A percentile compares a stretch with the other conserved stretches of the same genome.
Conservation (phyloP, 2,329 filamentous ascomycete species). For the Neurospora crassa region DNA sequence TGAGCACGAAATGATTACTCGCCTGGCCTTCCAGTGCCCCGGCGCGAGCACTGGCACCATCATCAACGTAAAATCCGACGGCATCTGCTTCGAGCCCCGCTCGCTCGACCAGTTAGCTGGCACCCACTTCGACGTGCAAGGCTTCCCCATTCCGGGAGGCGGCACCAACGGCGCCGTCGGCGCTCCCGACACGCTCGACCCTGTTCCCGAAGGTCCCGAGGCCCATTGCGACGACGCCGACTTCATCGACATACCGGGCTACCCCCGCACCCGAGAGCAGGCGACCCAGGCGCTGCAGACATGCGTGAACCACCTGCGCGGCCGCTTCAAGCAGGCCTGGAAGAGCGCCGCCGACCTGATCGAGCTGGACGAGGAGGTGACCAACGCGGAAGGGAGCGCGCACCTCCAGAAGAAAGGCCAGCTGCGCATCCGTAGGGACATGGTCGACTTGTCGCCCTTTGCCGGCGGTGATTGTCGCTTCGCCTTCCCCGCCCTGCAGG, state of each 20-base stretch:
- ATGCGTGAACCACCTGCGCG: slow-evolving; percentile 16
- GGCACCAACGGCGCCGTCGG: slow-evolving; percentile 17
- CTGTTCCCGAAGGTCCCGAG: slow-evolving; percentile 14
- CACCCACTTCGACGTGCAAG: slow-evolving; percentile 13
- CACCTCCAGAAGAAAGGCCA: slow-evolving; percentile 2
- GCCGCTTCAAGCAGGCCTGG: slow-evolving; percentile 13
- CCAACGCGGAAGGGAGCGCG: not conserved
- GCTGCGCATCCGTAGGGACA: slow-evolving; percentile 7
- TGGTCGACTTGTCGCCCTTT: slow-evolving; percentile 10
- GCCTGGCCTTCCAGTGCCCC: slow-evolving; percentile 16
- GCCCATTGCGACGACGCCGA: slow-evolving; percentile 19
- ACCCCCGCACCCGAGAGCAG: slow-evolving; percentile 11
- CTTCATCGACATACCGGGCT: slow-evolving; percentile 15
- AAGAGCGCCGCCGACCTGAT: slow-evolving; percentile 8
- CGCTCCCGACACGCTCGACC: slow-evolving; percentile 15
- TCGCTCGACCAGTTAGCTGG: slow-evolving; percentile 18
- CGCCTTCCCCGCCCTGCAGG: slow-evolving; percentile 12
- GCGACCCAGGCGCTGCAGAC: slow-evolving; percentile 13
- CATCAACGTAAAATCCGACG: slow-evolving; percentile 10
- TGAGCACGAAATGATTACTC: slow-evolving; percentile 19
- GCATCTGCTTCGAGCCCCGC: slow-evolving; percentile 15
- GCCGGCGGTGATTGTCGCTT: slow-evolving; percentile 14
- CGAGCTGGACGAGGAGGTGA: slow-evolving; percentile 10
- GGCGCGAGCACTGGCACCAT: slow-evolving; percentile 1
- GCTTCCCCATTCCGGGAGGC: slow-evolving; percentile 11